These are phyloP conservation scores for Paecilomyces variotii DNA, from an alignment of 2,329 filamentous ascomycete genomes.

Conservation along the genomic window DNA sequence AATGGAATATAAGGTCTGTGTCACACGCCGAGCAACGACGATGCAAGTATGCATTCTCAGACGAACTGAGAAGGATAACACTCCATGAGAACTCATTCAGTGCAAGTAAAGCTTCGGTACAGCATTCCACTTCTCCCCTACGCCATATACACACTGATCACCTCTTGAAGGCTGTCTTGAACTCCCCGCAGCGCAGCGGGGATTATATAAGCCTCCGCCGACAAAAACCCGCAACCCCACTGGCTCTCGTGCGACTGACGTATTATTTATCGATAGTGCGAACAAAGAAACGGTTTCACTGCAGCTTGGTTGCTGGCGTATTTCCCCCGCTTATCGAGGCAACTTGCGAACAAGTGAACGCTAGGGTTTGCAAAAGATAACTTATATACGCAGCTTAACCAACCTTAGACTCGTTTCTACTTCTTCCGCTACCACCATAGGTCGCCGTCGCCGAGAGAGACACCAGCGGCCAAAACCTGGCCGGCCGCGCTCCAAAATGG, in stretches of 20 bases:
- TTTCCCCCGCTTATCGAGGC: neutral
- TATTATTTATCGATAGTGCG: neutral
- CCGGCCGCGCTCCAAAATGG: conserved; percentile 52
- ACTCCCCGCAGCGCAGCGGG: neutral
- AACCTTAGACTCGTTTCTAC: neutral
- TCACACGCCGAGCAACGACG: no score
- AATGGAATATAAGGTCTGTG: no score
- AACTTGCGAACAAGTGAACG: neutral
- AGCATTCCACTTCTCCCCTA: no score
- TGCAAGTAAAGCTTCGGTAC: neutral
- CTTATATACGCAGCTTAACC: neutral
- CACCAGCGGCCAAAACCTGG: conserved; percentile 29
- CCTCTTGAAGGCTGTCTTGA: neutral
- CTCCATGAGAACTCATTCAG: neutral
- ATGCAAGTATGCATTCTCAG: no score
- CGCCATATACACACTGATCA: neutral
- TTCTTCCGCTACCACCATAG: conserved; percentile 34
- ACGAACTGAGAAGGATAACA: no score
- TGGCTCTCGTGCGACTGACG: neutral
- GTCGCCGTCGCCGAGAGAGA: conserved; percentile 39
- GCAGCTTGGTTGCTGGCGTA: neutral
- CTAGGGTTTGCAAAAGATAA: neutral
- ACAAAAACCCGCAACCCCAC: neutral
- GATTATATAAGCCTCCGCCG: neutral
- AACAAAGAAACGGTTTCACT: neutral